A percentile compares a stretch with the other conserved stretches of the same genome.
phyloP scores from a whole-genome alignment of 768 basidiomycete species.

The Gelatoporia subvermispora region DNA sequence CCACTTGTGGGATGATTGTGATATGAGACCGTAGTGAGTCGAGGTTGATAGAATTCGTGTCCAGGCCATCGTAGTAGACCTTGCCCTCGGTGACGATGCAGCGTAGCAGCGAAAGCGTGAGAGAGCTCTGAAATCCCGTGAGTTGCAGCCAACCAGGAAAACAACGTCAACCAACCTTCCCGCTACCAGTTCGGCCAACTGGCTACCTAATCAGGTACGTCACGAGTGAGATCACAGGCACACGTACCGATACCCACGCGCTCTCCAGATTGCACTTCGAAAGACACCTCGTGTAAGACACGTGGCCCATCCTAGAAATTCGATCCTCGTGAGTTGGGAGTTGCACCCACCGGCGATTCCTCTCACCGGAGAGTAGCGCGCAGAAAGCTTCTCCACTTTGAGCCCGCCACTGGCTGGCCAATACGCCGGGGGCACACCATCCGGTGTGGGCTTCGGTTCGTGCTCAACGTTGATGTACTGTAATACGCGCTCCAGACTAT shows the following conservation, averaged over 20 bases:
- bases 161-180: too few relatives aligned
- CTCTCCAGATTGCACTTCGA: slow-evolving; percentile 51
- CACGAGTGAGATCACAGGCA: too few relatives aligned
- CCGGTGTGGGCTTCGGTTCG: slow-evolving; percentile 37
- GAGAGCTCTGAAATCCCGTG: too few relatives aligned
- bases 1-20: slow-evolving; percentile 57
- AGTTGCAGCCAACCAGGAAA: too few relatives aligned
- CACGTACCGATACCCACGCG: slow-evolving; percentile 49
- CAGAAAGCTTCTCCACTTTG: slow-evolving; percentile 47
- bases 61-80: too few relatives aligned
- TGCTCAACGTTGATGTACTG: slow-evolving; percentile 53
- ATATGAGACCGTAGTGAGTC: slow-evolving; percentile 47
- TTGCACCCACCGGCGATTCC: slow-evolving; percentile 30
- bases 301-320: slow-evolving; percentile 41
- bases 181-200: too few relatives aligned
- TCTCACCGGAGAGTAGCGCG: too few relatives aligned
- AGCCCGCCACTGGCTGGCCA: slow-evolving; percentile 59
- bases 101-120: too few relatives aligned
- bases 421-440: slow-evolving; percentile 51
- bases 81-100: too few relatives aligned
- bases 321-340: too few relatives aligned
- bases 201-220: slow-evolving; percentile 51
- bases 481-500: slow-evolving; percentile 45
- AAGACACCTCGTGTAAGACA: too few relatives aligned
- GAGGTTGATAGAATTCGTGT: slow-evolving; percentile 44